Evolutionary conservation across 78 protist species (phyloP).

Genomic region (Cavenderia fasciculata): DNA sequence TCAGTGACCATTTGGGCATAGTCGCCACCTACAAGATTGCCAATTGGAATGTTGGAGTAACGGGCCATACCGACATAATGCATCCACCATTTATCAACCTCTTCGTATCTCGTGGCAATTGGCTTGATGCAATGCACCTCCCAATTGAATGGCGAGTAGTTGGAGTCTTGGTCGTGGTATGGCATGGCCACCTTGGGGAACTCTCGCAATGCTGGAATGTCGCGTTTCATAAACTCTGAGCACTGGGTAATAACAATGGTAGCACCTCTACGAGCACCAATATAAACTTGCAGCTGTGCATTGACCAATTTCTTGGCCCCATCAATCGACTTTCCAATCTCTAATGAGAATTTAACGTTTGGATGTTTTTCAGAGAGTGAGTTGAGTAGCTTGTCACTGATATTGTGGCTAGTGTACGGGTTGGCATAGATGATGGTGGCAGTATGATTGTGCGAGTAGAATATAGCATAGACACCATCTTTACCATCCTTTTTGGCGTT

Average conservation of each 20-base stretch:
- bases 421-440: slow-evolving; percentile 36
- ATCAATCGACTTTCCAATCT: slow-evolving; percentile 9
- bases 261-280: slow-evolving; percentile 12
- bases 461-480: slow-evolving; percentile 61
- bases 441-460: neutral
- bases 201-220: slow-evolving; percentile 1
- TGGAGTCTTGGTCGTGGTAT: slow-evolving; percentile 28
- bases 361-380: slow-evolving; percentile 22
- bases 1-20: slow-evolving; percentile 51
- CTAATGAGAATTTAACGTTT: neutral
- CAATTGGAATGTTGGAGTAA: slow-evolving; percentile 88
- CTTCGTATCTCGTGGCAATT: neutral
- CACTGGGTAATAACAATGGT: slow-evolving; percentile 12
- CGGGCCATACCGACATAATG: slow-evolving; percentile 75
- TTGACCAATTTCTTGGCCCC: neutral
- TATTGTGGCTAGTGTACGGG: slow-evolving; percentile 1
- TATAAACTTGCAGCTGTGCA: neutral
- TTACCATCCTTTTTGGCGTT: slow-evolving; percentile 67
- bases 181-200: slow-evolving; percentile 27
- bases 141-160: slow-evolving; percentile 69
- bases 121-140: slow-evolving; percentile 58
- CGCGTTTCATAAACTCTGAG: slow-evolving; percentile 1
- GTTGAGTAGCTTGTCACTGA: slow-evolving; percentile 1
- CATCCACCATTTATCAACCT: slow-evolving; percentile 15
- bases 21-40: slow-evolving; percentile 86